Evolutionary conservation across 352 stramenopile genomes (phyloP), one percentile per base, ranked within the genome.

Genomic region (Pythium utonaiense): DNA sequence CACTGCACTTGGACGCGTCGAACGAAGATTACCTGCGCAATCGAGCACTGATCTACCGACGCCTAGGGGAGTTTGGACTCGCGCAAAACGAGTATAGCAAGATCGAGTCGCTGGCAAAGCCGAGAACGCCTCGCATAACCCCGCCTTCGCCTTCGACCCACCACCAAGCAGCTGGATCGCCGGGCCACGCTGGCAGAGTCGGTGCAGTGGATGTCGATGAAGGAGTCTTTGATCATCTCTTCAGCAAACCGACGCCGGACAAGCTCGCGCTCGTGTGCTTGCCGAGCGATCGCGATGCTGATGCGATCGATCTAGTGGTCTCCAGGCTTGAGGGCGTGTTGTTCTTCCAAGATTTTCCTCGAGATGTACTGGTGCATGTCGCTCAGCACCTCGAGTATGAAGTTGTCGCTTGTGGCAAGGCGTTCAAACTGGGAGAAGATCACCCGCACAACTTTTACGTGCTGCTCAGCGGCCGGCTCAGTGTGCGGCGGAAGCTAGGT

Each of bases 361-460:
- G 33, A 12, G 56, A 74, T 1, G 67, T 81, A 31, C 71, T 91
- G 2, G 33, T 41, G 0, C 58, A 72, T 44, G 79, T 88, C 5
- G 77, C 79, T 0, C 59, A 70, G 44, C 48, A 73, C 12, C 54
- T 89, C n/a, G 79, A 91, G 50, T 89, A 87, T 45, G 81, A 89
- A 33, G 79, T 91, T 9, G 66, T 91, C 3, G 67, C 74, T 14
- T 88, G 74, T 31, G 79, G 79, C 30, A 86, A 88, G 40, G 56
- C 69, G 6, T 89, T 91, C 42, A 51, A 60, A 19, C 56, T 91
- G 1, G 78, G 71, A 10, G 78, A 88, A 41, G 70, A 74, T 4
- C 75, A 89, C n/a, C 69, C 77, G 2, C 69, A 82, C 28, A 88
- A 78, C 53, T 91, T 91, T 34, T 91, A 83, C 52, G 70, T 91